Evolutionary conservation across 495 filamentous ascomycete genomes (phyloP).

Genomic region (Saxophila tyrrhenica): DNA sequence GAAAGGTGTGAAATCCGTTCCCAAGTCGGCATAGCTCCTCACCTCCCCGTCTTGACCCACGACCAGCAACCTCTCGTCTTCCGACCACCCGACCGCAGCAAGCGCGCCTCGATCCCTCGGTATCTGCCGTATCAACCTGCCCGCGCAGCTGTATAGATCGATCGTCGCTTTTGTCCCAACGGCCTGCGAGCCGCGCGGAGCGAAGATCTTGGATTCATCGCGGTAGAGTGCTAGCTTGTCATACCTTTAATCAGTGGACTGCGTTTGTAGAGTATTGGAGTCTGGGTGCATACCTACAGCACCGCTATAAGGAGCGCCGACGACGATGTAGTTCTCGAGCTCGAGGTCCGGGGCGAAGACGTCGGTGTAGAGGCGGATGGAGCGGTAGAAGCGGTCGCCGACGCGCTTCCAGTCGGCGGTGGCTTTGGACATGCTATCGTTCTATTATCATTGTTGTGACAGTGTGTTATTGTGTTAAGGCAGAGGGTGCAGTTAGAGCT

Average conservation of each 20-base stretch:
- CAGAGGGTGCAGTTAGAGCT: too few relatives aligned
- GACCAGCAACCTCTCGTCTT: constrained; percentile 85
- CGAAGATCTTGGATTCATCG: constrained; percentile 72
- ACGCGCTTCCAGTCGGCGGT: constrained; percentile 89
- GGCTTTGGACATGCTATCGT: constrained; percentile 39
- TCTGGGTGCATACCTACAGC: constrained; percentile 59
- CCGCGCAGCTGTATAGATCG: constrained; percentile 87
- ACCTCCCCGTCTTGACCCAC: constrained; percentile 85
- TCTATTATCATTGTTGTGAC: not conserved
- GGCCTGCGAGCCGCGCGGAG: constrained; percentile 58
- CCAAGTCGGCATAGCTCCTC: constrained; percentile 79
- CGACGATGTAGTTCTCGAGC: constrained; percentile 86
- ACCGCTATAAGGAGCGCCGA: constrained; percentile 87
- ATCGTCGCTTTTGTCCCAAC: constrained; percentile 70
- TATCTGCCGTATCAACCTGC: constrained; percentile 65
- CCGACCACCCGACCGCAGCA: constrained; percentile 88
- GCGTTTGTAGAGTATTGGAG: not conserved
- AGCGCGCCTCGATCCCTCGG: constrained; percentile 81
- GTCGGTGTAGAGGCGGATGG: constrained; percentile 79
- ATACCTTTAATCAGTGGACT: constrained; percentile 8
- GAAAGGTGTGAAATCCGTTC: constrained; percentile 91
- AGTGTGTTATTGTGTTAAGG: not conserved
- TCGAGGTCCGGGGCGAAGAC: constrained; percentile 88
- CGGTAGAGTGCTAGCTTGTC: constrained; percentile 63
- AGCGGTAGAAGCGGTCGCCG: constrained; percentile 87